Evolutionary conservation across 208 protist species (phyloP), one percentile per base, ranked within the genome.

Genomic region (Trypanosoma platydactyli): DNA sequence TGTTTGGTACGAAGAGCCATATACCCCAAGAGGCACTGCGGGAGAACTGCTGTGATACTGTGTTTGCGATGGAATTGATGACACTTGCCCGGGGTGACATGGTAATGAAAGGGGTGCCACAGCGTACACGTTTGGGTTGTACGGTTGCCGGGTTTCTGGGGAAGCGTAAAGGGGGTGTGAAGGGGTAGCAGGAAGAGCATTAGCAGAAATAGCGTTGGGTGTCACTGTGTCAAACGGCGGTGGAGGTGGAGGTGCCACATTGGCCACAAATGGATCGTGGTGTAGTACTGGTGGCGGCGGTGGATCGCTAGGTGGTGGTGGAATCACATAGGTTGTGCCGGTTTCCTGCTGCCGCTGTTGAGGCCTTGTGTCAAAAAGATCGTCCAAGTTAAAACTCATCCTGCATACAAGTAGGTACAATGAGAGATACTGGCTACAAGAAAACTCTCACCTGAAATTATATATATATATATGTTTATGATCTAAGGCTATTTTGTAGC

Each of bases 361-460:
- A 16, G 76, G 61, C 45, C 63, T 48, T 16, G 67, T 68, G 40
- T 83, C 87, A 61, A 93, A 93, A n/a, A 93, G 75, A 40, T 88
- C 83, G 57, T 93, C 87, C 50, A 93, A 54, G 58, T 88, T 72
- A 22, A 87, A 45, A 20, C 41, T 73, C 68, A 73, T 73, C 41
- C 41, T 20, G 15, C 40, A 38, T 38, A 5, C 18, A 5, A 6
- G 9, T 4, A 24, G 27, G 20, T 24, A 25, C 25, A 3, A 20
- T 45, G 15, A 16, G 41, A 35, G 29, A 11, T 59, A 30, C 7
- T 55, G 45, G 12, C 3, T 18, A 49, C 20, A 15, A 49, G 3
- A 2, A 7, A 20, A 40, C 3, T 44, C 40, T 4, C 20, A 42
- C 20, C 5, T 9, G 24, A 54, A 20, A 25, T 25, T 27, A 51